Conservation (phyloP, 2,329 filamentous ascomycete genomes). For the Colletotrichum orchidophilum region DNA sequence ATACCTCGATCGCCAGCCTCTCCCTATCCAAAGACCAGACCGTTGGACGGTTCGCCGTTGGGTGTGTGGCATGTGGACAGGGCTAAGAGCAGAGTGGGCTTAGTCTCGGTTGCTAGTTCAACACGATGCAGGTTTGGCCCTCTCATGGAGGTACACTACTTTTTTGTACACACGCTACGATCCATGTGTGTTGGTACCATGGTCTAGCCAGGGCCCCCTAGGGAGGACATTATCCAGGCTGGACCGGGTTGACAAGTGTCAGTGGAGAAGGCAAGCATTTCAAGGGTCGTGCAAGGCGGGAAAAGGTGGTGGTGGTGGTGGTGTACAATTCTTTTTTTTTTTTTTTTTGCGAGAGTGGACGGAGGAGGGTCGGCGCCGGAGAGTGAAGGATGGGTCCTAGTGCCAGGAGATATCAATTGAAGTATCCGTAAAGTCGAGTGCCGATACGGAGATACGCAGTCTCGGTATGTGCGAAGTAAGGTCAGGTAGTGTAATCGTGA, state of each 20-base stretch:
- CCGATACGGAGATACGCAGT: not conserved
- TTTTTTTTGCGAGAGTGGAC: not conserved
- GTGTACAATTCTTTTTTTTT: not conserved
- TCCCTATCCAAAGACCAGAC: not conserved
- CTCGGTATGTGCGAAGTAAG: no score
- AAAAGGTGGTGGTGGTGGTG: not conserved
- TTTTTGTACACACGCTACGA: not conserved
- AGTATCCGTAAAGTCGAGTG: not conserved
- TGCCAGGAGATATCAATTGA: not conserved
- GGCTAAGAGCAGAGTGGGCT: not conserved
- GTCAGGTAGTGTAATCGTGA: not conserved
- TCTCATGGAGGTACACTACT: not conserved
- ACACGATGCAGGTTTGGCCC: not conserved
- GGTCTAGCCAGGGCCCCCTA: not conserved
- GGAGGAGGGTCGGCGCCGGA: not conserved
- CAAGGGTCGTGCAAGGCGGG: not conserved
- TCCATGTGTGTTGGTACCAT: not conserved
- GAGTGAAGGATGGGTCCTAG: not conserved
- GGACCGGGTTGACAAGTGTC: not conserved
- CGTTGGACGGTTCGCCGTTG: not conserved
- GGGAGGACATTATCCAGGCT: not conserved
- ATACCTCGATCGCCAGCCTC: not conserved
- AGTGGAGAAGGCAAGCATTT: not conserved
- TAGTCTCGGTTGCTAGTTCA: not conserved
- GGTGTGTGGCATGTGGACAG: not conserved